Evolutionary conservation across 2,329 filamentous ascomycete genomes (phyloP), one percentile per base, ranked within the genome.

Genomic region (Fusarium penzigii): DNA sequence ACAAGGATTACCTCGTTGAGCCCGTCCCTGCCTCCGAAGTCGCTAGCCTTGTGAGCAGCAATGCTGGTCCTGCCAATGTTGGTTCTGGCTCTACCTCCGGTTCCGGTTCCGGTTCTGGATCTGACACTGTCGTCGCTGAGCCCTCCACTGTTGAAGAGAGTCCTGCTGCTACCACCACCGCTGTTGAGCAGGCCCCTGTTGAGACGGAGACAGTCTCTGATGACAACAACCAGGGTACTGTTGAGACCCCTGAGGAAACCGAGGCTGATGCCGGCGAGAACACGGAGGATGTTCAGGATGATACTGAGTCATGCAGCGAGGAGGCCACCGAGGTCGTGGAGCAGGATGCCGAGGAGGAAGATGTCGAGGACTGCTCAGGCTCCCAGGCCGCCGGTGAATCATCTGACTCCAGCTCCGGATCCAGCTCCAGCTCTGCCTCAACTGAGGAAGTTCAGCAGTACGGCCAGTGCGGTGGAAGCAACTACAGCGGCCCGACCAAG

Each of bases 401-500:
- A 3, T 32, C 29, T 11, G 29, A 32, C n/a, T n/a, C n/a, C n/a
- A 11, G 29, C 29, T 32, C 7, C 29, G 6, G 29, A 6, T 32
- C 29, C 29, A 7, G 42, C n/a, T 11, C 11, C 39, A 6, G 17
- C 46, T 34, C 32, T 32, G 25, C 46, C 55, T 39, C 20, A 25
- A 50, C 49, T 4, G 44, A 40, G 13, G 45, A 51, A 39, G 46
- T 49, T n/a, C 34, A 46, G 8, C 53, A 53, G 4, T 58, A 55
- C 57, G 49, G 56, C 14, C 66, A 67, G 51, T 68, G 66, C 39
- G 65, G 65, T 38, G 66, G 65, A 12, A 48, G 40, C 5, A 53
- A 55, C 44, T 66, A 46, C 42, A 64, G 52, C n/a, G 66, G 66
- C 16, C 44, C 61, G 29, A 65, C 62, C 13, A 49, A 52, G 12